Evolutionary conservation across 495 filamentous ascomycete species (phyloP), one percentile per base, ranked within the genome.

Genomic region (Aspergillus wentii): DNA sequence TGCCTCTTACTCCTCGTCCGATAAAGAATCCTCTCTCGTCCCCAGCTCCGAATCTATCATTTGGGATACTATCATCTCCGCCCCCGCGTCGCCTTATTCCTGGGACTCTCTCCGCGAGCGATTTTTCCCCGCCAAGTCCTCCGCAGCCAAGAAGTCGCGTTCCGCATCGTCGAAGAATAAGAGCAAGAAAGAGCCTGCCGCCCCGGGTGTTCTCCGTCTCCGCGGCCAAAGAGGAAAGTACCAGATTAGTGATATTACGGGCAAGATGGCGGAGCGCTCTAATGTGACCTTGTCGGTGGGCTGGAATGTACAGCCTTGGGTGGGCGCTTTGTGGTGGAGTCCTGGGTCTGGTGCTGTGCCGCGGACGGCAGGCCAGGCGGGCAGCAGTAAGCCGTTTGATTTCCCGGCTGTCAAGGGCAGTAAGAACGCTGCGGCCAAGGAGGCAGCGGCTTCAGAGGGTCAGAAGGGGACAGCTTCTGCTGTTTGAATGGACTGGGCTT

Each of bases 231-330:
- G 79, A 53, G 81, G 85, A 5, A 97, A 98, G 64, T 98, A 98
- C 73, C 83, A 90, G 51, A 88, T 96, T 57, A 90, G 87, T 8
- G 87, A 95, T 60, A 82, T 89, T 15, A 75, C 78, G 7, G 85
- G 87, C 34, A 75, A 74, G 52, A 64, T 95, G 44, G 83, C 85
- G 27, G 72, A 78, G 49, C 59, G 72, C 15, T 61, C 68, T 26
- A 84, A 95, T 65, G 86, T 89, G 38, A 83, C 78, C 20, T 66
- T 98, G 33, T 72, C 74, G 37, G 71, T 96, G 27, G 79, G 87
- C 40, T 98, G 90, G 81, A 96, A 95, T 71, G 85, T 96, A 43
- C 92, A 98, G 76, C 92, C 92, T 22, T 96, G 90, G 88, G 88
- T 97, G 15, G 92, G 92, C 15, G 67, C 82, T 16, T 60, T 97